phyloP scores from a whole-genome alignment of 1,284 basidiomycete species.

The Ganoderma boninense region DNA sequence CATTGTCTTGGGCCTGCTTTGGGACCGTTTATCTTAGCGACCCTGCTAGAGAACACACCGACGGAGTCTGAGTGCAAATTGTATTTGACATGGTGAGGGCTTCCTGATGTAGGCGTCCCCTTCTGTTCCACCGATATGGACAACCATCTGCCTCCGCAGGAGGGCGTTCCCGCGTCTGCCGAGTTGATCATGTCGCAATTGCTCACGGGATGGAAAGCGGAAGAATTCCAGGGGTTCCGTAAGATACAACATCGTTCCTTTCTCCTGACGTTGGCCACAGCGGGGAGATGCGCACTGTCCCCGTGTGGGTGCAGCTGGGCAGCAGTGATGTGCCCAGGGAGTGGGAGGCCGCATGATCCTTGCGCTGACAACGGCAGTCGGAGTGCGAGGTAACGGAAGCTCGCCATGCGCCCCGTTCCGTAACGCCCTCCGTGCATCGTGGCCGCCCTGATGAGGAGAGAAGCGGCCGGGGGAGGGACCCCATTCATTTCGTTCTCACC shows the following conservation, averaged over 20 bases:
- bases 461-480: conserved; percentile 19
- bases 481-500: conserved; percentile 27
- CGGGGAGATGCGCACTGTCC: not conserved
- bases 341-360: conserved; percentile 11
- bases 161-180: not conserved
- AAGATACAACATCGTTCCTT: not conserved
- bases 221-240: not conserved
- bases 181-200: not conserved
- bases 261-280: conserved; percentile 9
- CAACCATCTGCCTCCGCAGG: not conserved
- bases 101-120: conserved; percentile 9
- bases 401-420: conserved; percentile 16
- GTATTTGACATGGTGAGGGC: not conserved
- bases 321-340: conserved; percentile 9
- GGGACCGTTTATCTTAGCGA: not conserved
- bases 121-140: conserved; percentile 7
- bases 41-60: not conserved
- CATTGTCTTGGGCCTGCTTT: not conserved
- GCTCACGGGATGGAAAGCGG: conserved; percentile 5
- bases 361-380: conserved; percentile 20
- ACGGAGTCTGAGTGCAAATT: conserved; percentile 8
- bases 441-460: conserved; percentile 26
- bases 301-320: conserved; percentile 12
- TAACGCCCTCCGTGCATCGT: conserved; percentile 19
- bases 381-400: conserved; percentile 15